Evolutionary conservation across 148 eudicot species (phyloP).

Genomic region (Spergularia marina): DNA sequence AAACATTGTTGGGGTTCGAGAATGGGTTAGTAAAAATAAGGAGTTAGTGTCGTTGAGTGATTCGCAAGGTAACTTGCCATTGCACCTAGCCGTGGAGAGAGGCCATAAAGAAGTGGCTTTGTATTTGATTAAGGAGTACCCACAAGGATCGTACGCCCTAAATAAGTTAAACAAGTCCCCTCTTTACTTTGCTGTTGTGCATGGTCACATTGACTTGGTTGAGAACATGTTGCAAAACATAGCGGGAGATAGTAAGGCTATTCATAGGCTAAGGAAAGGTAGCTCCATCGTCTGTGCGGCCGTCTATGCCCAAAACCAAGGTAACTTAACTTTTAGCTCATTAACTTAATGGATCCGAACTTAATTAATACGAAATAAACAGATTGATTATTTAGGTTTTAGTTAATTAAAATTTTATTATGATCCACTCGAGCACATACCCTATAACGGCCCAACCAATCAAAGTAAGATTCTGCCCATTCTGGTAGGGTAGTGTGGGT

Average conservation of each 20-base stretch:
- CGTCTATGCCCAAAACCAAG: conserved; percentile 5
- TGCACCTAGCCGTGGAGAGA: conserved; percentile 12
- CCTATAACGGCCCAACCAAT: too few relatives aligned
- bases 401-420: too few relatives aligned
- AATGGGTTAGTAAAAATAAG: background rate
- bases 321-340: background rate
- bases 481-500: too few relatives aligned
- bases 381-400: too few relatives aligned
- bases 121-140: conserved; percentile 7
- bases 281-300: conserved; percentile 10
- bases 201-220: conserved; percentile 6
- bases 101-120: conserved; percentile 7
- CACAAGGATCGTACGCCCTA: conserved; percentile 12
- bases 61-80: conserved; percentile 7
- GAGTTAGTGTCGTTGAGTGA: conserved; percentile 8
- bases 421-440: too few relatives aligned
- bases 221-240: background rate
- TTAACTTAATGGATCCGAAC: too few relatives aligned
- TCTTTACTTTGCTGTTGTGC: conserved; percentile 4
- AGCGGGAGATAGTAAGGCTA: background rate
- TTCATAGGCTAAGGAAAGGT: background rate
- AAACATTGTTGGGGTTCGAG: background rate
- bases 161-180: background rate
- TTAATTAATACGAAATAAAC: too few relatives aligned
- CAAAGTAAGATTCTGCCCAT: too few relatives aligned